phyloP scores from a whole-genome alignment of 345 rosid species.

The Hirschfeldia incana region DNA sequence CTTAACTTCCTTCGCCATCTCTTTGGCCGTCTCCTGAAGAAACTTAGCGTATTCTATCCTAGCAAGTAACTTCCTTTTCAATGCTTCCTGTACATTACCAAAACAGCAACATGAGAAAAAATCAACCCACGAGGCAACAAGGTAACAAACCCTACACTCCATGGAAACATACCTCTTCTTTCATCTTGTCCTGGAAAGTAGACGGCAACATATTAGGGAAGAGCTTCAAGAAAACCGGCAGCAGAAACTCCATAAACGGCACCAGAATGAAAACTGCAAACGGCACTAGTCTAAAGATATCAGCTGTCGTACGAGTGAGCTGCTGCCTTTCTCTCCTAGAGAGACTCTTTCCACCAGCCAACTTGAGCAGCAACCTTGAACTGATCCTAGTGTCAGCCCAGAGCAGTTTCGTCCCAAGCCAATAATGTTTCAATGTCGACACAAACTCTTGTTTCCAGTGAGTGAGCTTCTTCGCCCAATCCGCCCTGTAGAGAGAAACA shows the following conservation, averaged over 20 bases:
- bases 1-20: constrained; percentile 92
- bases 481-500: constrained; percentile 54
- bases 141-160: constrained; percentile 15
- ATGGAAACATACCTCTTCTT: constrained; percentile 55
- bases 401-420: constrained; percentile 67
- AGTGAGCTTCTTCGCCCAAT: constrained; percentile 62
- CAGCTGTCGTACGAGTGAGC: constrained; percentile 89
- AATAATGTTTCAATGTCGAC: constrained; percentile 67
- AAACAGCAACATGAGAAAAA: constrained; percentile 18
- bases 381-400: constrained; percentile 75
- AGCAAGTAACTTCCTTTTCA: constrained; percentile 64
- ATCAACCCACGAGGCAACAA: constrained; percentile 16
- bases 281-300: constrained; percentile 85
- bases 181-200: constrained; percentile 81
- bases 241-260: constrained; percentile 76
- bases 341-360: constrained; percentile 70
- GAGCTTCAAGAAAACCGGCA: constrained; percentile 68
- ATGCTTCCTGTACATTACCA: constrained; percentile 55
- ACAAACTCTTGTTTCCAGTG: constrained; percentile 67
- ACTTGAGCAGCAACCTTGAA: constrained; percentile 62
- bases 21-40: constrained; percentile 82
- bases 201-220: constrained; percentile 85
- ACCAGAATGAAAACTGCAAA: constrained; percentile 75
- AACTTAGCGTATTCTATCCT: constrained; percentile 79
- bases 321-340: constrained; percentile 91